A percentile compares a stretch with the other conserved stretches of the same genome.
Conservation (phyloP, 192 early-diverging fungal species). For the Fimicolochytrium jonesii region DNA sequence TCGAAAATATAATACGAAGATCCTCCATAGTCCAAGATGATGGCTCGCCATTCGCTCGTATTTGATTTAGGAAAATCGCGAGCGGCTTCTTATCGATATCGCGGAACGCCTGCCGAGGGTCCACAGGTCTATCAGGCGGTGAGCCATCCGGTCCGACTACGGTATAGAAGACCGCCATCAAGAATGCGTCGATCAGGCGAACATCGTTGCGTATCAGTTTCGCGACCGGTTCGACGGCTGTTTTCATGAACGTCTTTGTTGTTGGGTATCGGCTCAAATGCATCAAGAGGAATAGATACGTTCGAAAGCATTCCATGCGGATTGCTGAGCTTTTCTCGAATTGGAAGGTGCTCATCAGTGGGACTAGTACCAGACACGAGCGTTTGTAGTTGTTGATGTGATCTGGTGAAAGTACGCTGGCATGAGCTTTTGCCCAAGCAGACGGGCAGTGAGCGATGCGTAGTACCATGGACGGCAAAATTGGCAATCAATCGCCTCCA, state of each 20-base stretch:
- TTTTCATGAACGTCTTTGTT: not conserved
- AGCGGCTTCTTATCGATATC: not conserved
- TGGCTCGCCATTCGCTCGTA: not conserved
- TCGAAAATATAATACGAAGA: not conserved
- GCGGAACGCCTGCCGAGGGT: not conserved
- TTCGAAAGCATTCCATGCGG: not conserved
- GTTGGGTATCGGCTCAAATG: conserved; percentile 2
- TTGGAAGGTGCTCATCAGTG: conserved; percentile 2
- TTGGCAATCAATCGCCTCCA: conserved; percentile 15
- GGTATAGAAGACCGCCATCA: too few species aligned
- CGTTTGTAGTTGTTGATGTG: conserved; percentile 11
- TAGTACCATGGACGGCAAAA: conserved; percentile 10
- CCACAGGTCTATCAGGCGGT: not conserved
- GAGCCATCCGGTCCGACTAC: too few species aligned
- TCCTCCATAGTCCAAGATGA: conserved; percentile 1
- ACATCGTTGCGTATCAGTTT: not conserved
- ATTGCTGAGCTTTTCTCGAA: not conserved
- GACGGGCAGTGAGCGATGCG: too few species aligned
- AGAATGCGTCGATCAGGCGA: too few species aligned
- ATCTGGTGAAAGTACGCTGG: too few species aligned
- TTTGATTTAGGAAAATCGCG: not conserved
- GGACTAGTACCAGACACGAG: not conserved
- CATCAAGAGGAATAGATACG: conserved; percentile 10
- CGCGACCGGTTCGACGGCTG: not conserved
- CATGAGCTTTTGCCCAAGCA: too few species aligned